Evolutionary conservation across 305 asterid species (phyloP), one percentile per base, ranked within the genome.

Genomic region (Fraxinus nigra): DNA sequence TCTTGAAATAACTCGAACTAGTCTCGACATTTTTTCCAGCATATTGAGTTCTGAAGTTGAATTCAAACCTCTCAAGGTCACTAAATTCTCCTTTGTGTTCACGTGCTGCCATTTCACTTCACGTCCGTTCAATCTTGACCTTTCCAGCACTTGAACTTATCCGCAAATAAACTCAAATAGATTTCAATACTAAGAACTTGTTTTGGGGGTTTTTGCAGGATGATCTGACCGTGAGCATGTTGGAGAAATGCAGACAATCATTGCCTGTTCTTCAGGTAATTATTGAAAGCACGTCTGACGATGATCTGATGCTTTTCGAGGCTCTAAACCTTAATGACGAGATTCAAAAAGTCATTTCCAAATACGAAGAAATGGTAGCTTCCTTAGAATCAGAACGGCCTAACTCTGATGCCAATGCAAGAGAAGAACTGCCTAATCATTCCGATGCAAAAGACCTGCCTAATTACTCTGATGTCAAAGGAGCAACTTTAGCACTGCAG

Each of bases 241-340:
- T 92, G 79, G 95, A 86, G 78, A 95, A 92, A 78, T 95, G 98
- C 94, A 89, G 92, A 89, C 90, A 88, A 77, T 95, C 94, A 26
- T 89, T 91, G 78, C 89, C 96, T 24, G 86, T 81, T 82, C 88
- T 93, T 63, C 94, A 89, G 87, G 86, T 94, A 85, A 89, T 95
- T 51, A 88, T 92, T 24, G 97, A 93, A 82, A 93, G 80, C 87
- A 95, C 98, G 0, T 85, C 93, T 2, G 97, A 91, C 14, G 93
- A 95, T 51, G 98, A 95, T 84, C 96, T 87, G 69, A 87, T 95
- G 91, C 92, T 95, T 76, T 92, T 95, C 33, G 99, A 95, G 85
- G 95, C 98, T 79, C 88, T 95, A 73, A 91, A 92, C 84, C 94
- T 95, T 79, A 97, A 92, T 0, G 99, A 95, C 75, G 99, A 95